phyloP scores from a whole-genome alignment of 2,329 filamentous ascomycete species.

The Cryphonectria naterciae region DNA sequence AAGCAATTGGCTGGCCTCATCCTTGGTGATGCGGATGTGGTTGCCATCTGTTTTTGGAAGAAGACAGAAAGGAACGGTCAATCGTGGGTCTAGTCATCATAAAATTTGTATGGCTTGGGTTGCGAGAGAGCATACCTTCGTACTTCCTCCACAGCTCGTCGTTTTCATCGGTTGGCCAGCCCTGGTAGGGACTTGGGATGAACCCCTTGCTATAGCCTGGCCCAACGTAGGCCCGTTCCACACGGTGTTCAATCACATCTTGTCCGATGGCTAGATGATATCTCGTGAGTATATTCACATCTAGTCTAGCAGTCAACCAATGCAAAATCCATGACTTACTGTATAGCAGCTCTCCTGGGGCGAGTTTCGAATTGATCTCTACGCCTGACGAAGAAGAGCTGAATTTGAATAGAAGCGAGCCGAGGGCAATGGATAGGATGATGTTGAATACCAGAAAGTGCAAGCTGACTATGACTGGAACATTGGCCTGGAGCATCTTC shows the following conservation, averaged over 20 bases:
- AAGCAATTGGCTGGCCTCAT: slow-evolving; percentile 4
- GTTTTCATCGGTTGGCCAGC: slow-evolving; percentile 20
- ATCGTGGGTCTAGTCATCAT: slow-evolving; percentile 25
- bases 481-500: slow-evolving; percentile 8
- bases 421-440: slow-evolving; percentile 8
- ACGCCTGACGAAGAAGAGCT: not conserved
- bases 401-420: slow-evolving; percentile 12
- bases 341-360: slow-evolving; percentile 16
- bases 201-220: slow-evolving; percentile 13
- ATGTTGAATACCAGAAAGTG: slow-evolving; percentile 11
- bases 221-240: slow-evolving; percentile 17
- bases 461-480: slow-evolving; percentile 18
- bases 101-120: not conserved
- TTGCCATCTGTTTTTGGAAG: slow-evolving; percentile 5
- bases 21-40: slow-evolving; percentile 16
- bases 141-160: slow-evolving; percentile 21
- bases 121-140: slow-evolving; percentile 5
- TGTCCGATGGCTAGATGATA: slow-evolving; percentile 11
- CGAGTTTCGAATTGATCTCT: not conserved
- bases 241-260: slow-evolving; percentile 13
- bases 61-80: not conserved
- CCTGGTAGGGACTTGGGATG: slow-evolving; percentile 17
- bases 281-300: not conserved
- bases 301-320: not conserved
- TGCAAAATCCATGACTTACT: not conserved